Evolutionary conservation across 2,329 filamentous ascomycete species (phyloP), one percentile per base, ranked within the genome.

Genomic region (Cladosporium sp.): DNA sequence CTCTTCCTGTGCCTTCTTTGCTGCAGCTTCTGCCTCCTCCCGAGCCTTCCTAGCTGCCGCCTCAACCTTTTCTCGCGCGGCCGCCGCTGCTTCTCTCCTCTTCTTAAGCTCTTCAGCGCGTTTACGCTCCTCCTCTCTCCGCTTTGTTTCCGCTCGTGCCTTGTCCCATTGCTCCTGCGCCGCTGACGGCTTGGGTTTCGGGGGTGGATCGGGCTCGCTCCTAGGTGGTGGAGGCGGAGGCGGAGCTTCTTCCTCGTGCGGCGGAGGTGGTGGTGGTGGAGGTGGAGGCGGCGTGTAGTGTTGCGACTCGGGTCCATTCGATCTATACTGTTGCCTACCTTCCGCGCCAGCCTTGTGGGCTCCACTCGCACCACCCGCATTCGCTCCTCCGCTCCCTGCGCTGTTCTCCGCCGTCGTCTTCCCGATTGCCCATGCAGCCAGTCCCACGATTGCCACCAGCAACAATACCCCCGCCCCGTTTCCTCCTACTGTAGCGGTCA

Each of bases 391-490:
- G 34, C 59, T 72, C 70, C 76, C 68, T n/a, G 78, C 74, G 3
- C 77, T 78, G 59, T 83, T 82, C 72, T 85, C 82, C 12, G 76
- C 81, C 74, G 90, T 87, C 67, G 84, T 87, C 74, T 88, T 86
- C 18, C 90, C 91, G 71, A 89, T 82, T 2, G 89, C 87, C 92
- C 93, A 97, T 3, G 91, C 92, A 10, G 87, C 89, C 32, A 95
- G 80, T 5, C 89, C 92, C 30, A 96, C 89, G 6, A 87, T 87
- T 15, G 92, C 78, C 30, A 93, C 83, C 34, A 97, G 80, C 69
- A 95, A 78, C 36, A 90, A 79, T 74, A 96, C 88, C 7, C 90
- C 91, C 72, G 89, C 85, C 58, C 90, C 91, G 4, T 91, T 91
- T 69, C 79, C 78, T 44, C 88, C 87, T 70, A 91, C 84, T 59